Evolutionary conservation across 2,329 filamentous ascomycete genomes (phyloP).

Genomic region (Diaporthe capsici): DNA sequence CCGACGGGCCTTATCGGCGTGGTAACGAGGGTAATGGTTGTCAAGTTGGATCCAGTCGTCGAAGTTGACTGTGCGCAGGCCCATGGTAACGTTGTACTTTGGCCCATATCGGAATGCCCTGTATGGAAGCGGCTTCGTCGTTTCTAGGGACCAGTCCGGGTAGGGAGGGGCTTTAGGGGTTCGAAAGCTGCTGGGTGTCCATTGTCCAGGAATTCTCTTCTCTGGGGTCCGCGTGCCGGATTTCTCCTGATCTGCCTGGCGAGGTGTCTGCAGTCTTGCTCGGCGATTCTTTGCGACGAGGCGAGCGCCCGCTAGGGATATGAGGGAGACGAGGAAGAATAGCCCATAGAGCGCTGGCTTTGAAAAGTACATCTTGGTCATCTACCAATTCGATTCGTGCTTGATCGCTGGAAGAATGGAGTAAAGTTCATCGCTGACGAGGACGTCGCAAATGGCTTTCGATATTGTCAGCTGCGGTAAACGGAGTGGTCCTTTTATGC

Average conservation of each 20-base stretch:
- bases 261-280: not conserved
- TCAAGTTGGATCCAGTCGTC: slow-evolving; percentile 90
- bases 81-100: slow-evolving; percentile 84
- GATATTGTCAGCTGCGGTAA: slow-evolving; percentile 8
- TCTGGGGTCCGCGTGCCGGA: slow-evolving; percentile 19
- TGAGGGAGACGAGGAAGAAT: slow-evolving; percentile 25
- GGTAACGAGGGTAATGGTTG: slow-evolving; percentile 81
- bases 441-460: not conserved
- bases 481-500: not conserved
- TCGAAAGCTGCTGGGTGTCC: slow-evolving; percentile 70
- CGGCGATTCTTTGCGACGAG: slow-evolving; percentile 16
- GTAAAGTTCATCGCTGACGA: not conserved
- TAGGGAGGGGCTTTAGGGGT: slow-evolving; percentile 73
- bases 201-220: slow-evolving; percentile 56
- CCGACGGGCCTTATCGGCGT: slow-evolving; percentile 78
- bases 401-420: too few species aligned
- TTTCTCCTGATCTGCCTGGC: not conserved
- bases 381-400: not conserved
- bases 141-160: slow-evolving; percentile 75
- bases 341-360: slow-evolving; percentile 27
- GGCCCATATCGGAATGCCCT: slow-evolving; percentile 84
- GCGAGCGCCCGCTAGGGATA: slow-evolving; percentile 25
- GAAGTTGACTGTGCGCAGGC: slow-evolving; percentile 77
- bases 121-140: slow-evolving; percentile 82
- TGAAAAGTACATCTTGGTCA: slow-evolving; percentile 11